A percentile compares a stretch with the other conserved stretches of the same genome.
phyloP scores from a whole-genome alignment of 306 rosid species.

The Astragalus membranaceus region DNA sequence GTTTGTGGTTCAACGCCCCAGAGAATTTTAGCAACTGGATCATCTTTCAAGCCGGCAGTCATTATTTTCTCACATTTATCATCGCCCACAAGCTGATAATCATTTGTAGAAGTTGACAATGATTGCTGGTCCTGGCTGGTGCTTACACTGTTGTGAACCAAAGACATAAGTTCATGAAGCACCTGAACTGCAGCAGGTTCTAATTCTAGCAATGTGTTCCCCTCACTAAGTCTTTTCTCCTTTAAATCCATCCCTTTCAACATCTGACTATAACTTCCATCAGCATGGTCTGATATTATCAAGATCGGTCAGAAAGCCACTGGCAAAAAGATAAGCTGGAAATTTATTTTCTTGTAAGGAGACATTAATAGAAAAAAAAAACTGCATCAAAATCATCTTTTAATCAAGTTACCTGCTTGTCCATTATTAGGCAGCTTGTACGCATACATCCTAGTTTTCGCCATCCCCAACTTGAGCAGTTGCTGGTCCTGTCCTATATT shows the following conservation, averaged over 20 bases:
- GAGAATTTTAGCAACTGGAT: constrained; percentile 60
- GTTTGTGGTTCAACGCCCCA: constrained; percentile 50
- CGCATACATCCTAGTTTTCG: constrained; percentile 21
- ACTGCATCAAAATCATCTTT: constrained; percentile 2
- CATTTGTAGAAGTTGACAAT: constrained; percentile 41
- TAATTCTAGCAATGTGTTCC: constrained; percentile 36
- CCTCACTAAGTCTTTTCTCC: constrained; percentile 37
- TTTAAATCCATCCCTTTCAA: constrained; percentile 37
- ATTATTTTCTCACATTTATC: constrained; percentile 32
- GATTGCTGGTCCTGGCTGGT: constrained; percentile 31
- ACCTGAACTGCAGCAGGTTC: constrained; percentile 58
- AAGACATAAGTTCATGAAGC: constrained; percentile 76
- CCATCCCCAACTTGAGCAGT: constrained; percentile 42
- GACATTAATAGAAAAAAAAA: not conserved
- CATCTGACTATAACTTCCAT: constrained; percentile 27
- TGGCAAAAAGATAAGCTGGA: not conserved
- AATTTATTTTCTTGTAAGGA: constrained; percentile 7
- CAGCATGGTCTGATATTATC: constrained; percentile 40
- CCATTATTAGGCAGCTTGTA: constrained; percentile 27
- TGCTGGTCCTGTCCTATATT: constrained; percentile 61
- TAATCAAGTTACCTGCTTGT: constrained; percentile 41
- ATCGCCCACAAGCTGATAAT: constrained; percentile 29
- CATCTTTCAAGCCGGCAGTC: constrained; percentile 45
- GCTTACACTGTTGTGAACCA: constrained; percentile 60
- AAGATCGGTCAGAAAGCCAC: constrained; percentile 18